Evolutionary conservation across 352 stramenopile species (phyloP).

Genomic region (Phytophthora sp.): DNA sequence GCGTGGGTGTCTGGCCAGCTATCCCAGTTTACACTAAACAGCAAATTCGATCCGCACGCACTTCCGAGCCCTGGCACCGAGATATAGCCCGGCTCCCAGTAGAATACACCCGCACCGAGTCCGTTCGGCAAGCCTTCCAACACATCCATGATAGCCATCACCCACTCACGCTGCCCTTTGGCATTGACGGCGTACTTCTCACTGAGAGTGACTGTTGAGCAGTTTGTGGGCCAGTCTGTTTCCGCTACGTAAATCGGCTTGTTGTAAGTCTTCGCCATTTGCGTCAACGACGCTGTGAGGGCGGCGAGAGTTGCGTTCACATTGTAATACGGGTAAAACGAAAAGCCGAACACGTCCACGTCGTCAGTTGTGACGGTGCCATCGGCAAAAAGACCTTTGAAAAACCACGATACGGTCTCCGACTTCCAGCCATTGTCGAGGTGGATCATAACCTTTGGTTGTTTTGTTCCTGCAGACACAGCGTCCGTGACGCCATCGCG

Average conservation of each 20-base stretch:
- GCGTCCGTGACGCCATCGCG: constrained; percentile 30
- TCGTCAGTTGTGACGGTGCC: constrained; percentile 29
- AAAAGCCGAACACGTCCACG: constrained; percentile 41
- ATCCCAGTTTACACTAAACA: constrained; percentile 41
- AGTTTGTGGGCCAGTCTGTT: constrained; percentile 39
- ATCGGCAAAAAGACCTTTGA: constrained; percentile 34
- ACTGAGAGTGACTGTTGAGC: constrained; percentile 31
- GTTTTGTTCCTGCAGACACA: constrained; percentile 20
- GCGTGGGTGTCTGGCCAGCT: constrained; percentile 27
- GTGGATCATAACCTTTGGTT: constrained; percentile 44
- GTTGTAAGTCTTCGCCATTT: constrained; percentile 34
- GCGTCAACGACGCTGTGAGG: constrained; percentile 29
- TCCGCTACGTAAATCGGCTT: constrained; percentile 42
- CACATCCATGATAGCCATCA: constrained; percentile 29
- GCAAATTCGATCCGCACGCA: constrained; percentile 31
- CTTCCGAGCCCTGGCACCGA: constrained; percentile 31
- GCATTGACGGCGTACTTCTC: constrained; percentile 27
- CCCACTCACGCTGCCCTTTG: constrained; percentile 34
- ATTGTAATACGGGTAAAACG: constrained; percentile 41
- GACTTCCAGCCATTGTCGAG: constrained; percentile 40
- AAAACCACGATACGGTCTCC: constrained; percentile 38
- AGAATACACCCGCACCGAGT: constrained; percentile 38
- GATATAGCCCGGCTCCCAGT: constrained; percentile 45
- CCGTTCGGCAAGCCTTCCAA: constrained; percentile 27
- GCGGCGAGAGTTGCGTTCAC: constrained; percentile 31